These are phyloP conservation scores for Crithidia fasciculata DNA, from an alignment of 208 protist species.

Conservation along the genomic window DNA sequence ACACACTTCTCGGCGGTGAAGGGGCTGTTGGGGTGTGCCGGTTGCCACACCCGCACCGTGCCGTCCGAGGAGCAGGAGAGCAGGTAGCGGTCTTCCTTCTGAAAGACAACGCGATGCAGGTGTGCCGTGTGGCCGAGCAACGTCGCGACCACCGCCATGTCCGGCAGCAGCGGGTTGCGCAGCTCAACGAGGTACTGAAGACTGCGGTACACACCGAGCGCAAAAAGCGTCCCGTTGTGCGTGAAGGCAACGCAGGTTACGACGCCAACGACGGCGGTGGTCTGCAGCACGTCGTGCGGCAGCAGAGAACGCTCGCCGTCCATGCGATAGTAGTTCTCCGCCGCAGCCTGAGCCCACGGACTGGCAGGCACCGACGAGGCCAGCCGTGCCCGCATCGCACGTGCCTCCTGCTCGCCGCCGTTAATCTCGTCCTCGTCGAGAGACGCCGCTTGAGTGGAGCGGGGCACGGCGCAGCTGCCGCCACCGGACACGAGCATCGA, in stretches of 20 bases:
- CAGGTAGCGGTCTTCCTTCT: constrained; percentile 52
- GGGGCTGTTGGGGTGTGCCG: neutral
- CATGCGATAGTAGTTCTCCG: constrained; percentile 49
- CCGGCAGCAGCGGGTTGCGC: constrained; percentile 41
- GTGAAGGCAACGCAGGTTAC: constrained; percentile 73
- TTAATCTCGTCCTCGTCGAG: neutral
- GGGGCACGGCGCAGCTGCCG: constrained; percentile 38
- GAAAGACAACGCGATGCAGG: constrained; percentile 68
- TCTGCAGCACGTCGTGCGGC: constrained; percentile 56
- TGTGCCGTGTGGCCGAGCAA: constrained; percentile 68
- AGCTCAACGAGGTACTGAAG: constrained; percentile 73
- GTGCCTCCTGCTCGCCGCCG: neutral
- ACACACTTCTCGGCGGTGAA: constrained; percentile 5
- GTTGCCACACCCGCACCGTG: constrained; percentile 71
- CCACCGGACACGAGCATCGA: constrained; percentile 48
- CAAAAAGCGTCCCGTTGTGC: constrained; percentile 43
- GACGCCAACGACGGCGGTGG: constrained; percentile 44
- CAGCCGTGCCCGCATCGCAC: neutral
- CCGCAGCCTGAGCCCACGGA: constrained; percentile 14
- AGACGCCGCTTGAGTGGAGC: constrained; percentile 3
- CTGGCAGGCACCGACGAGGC: constrained; percentile 12
- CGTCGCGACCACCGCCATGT: constrained; percentile 39
- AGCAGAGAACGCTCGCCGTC: constrained; percentile 67
- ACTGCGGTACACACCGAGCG: constrained; percentile 63
- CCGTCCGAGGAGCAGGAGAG: constrained; percentile 79